Percentiles rank a stretch among this genome's conserved stretches.
phyloP scores from a whole-genome alignment of 2,329 filamentous ascomycete species.

The Graphium sp. region DNA sequence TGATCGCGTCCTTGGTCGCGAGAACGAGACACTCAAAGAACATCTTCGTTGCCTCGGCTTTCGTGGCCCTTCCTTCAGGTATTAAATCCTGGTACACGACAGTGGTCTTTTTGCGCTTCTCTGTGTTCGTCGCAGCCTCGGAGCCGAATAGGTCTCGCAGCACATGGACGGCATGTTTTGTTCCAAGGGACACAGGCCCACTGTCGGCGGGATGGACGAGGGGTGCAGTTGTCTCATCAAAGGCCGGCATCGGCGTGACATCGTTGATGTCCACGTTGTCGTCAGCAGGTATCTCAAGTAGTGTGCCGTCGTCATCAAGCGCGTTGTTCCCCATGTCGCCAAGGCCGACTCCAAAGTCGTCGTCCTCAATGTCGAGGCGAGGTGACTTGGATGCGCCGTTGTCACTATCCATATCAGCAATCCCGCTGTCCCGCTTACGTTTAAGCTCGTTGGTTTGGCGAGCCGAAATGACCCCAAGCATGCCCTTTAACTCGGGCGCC shows the following conservation, averaged over 20 bases:
- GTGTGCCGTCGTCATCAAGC: slow-evolving; percentile 40
- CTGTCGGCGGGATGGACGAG: slow-evolving; percentile 68
- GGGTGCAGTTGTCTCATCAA: slow-evolving; percentile 65
- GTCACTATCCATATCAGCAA: slow-evolving; percentile 61
- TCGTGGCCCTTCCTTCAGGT: slow-evolving; percentile 63
- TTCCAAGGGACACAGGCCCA: slow-evolving; percentile 76
- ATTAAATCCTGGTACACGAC: slow-evolving; percentile 87
- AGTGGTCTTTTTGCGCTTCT: slow-evolving; percentile 56
- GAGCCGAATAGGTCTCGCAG: slow-evolving; percentile 75
- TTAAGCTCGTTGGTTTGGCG: slow-evolving; percentile 68
- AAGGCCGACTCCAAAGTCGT: slow-evolving; percentile 35
- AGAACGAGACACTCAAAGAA: slow-evolving; percentile 95
- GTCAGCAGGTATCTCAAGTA: slow-evolving; percentile 47
- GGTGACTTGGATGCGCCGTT: slow-evolving; percentile 50
- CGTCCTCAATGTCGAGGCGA: slow-evolving; percentile 50
- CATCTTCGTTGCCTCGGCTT: slow-evolving; percentile 95
- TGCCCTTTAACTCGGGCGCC: slow-evolving; percentile 85
- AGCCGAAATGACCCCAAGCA: slow-evolving; percentile 75
- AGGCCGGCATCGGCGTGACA: slow-evolving; percentile 37
- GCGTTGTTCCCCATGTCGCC: slow-evolving; percentile 34
- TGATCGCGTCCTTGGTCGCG: slow-evolving; percentile 94
- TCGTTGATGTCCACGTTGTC: slow-evolving; percentile 33
- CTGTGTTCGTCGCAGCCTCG: slow-evolving; percentile 49
- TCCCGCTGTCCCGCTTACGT: slow-evolving; percentile 80
- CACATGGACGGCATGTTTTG: slow-evolving; percentile 89